Base-by-base conservation (phyloP, 1,139 yeast species). In the Suhomyces taliae region DNA sequence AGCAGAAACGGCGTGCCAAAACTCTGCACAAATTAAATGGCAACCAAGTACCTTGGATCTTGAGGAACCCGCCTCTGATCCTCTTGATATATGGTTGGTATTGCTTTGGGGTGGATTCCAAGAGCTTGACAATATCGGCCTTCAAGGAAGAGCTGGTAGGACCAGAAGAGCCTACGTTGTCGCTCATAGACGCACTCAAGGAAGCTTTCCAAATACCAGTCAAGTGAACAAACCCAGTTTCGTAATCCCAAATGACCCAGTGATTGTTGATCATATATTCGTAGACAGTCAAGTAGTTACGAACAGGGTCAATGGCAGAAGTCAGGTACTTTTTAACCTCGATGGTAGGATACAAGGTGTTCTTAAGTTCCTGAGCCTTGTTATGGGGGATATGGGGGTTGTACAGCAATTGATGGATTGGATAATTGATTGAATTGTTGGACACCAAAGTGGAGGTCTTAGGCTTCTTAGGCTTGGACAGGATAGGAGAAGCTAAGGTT, bases 41-140 rank as follows among this genome's bases (percentile, higher is more conserved):
- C 37, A 90, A 69, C 97, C 97, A 91, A 6, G 97, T 90, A 2
- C 98, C 98, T 69, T 91, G 98, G 57, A 91, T 89, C 71, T 90
- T 90, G 56, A 91, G 76, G 59, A 84, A 89, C 3, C 97, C 98
- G 39, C 98, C 98, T 47, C 97, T 72, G 19, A 90, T 90, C 42
- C 97, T 77, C 56, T 83, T 81, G 46, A 90, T 81, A 37, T 79
- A 79, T 31, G 70, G 71, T 36, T 84, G 89, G 64, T 79, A 81
- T 55, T 78, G 68, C 58, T 79, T 85, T 5, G 90, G 95, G 29
- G 87, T 83, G 45, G 85, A 81, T 61, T 87, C 95, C 37, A 87
- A 71, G 40, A 87, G 69, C 63, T 83, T 84, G 47, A 85, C 89
- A 42, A 88, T 87, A 66, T 86, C 93, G 12, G 93, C 88, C 65